Evolutionary conservation across 106 monocot genomes (phyloP), one percentile per base, ranked within the genome.

Genomic region (Apostasia ramifera): DNA sequence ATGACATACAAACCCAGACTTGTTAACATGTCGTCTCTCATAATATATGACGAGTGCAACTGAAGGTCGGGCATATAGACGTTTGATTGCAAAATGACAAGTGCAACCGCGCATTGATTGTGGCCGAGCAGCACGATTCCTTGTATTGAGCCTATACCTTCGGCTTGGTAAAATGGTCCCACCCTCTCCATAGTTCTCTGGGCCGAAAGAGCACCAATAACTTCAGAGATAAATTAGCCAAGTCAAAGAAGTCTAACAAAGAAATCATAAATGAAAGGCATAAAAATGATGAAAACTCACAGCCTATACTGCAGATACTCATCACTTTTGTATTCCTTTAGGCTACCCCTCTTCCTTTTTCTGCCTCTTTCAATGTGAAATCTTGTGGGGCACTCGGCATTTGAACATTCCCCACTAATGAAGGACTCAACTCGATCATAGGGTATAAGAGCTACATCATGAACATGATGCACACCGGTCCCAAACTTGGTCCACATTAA

Each of bases 31-130:
- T 5, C 82, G 76, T 63, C 87, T 84, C 72, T 97, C 92, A 65
- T 97, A 86, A 73, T 97, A 92, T 78, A 92, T 87, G 15, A 92
- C 75, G 51, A 97, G 86, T 55, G 87, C 89, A 57, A 97, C 63
- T 3, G 95, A 82, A 40, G 95, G 95, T 2, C 92, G 86, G 6
- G 81, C 78, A 78, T 97, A 92, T 9, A 92, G 74, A 2, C 86
- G 82, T 74, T 92, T 97, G 6, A 97, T 76, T 11, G 92, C 74
- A 84, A 97, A 97, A 79, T 91, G 84, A 75, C 95, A 97, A 2
- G 79, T 92, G 80, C 95, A 97, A 44, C 95, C 95, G 47, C 95
- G 88, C 95, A 97, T 97, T 0, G 95, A 97, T 73, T 97, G 95
- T 9, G 95, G 95, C 15, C 89, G 66, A 68, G 95, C 95, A 59